A percentile compares a stretch with the other conserved stretches of the same genome.
These are phyloP conservation scores for Fomes fomentarius DNA, from an alignment of 1,284 basidiomycete species.

Conservation along the genomic window DNA sequence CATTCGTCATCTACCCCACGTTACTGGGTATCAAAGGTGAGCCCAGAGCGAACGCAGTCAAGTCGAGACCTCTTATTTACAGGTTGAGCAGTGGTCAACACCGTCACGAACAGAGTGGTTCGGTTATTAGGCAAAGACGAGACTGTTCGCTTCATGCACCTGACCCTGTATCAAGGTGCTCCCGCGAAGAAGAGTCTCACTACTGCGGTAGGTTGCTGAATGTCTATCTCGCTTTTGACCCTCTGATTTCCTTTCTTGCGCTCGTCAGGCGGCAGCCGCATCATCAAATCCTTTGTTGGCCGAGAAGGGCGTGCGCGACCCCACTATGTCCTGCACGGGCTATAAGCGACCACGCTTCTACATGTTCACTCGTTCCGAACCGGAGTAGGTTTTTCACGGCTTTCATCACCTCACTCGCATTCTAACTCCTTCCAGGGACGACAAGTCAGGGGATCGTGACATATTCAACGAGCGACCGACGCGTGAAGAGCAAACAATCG, in stretches of 20 bases:
- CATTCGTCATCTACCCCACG: conserved; percentile 92
- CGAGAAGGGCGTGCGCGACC: conserved; percentile 83
- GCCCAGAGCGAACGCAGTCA: conserved; percentile 21
- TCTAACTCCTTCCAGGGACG: conserved; percentile 58
- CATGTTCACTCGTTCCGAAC: conserved; percentile 91
- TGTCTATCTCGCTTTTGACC: background rate
- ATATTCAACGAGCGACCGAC: conserved; percentile 99
- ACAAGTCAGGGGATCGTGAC: conserved; percentile 88
- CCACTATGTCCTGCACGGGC: conserved; percentile 92
- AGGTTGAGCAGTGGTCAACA: conserved; percentile 82
- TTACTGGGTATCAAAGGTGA: conserved; percentile 94
- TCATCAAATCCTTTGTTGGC: conserved; percentile 94
- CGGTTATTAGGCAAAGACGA: conserved; percentile 95
- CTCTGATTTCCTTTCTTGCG: background rate
- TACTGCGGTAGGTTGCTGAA: conserved; percentile 63
- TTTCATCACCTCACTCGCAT: conserved; percentile 3
- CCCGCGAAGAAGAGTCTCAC: conserved; percentile 86
- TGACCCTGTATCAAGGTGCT: conserved; percentile 91
- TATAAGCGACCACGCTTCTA: conserved; percentile 97
- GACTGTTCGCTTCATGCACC: conserved; percentile 87
- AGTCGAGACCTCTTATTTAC: background rate
- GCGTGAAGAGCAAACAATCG: conserved; percentile 93
- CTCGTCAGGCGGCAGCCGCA: conserved; percentile 83
- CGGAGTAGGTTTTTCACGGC: conserved; percentile 66
- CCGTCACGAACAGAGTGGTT: conserved; percentile 91